These are phyloP conservation scores for Metschnikowia borealis DNA, from an alignment of 805 yeast species.

Conservation along the genomic window DNA sequence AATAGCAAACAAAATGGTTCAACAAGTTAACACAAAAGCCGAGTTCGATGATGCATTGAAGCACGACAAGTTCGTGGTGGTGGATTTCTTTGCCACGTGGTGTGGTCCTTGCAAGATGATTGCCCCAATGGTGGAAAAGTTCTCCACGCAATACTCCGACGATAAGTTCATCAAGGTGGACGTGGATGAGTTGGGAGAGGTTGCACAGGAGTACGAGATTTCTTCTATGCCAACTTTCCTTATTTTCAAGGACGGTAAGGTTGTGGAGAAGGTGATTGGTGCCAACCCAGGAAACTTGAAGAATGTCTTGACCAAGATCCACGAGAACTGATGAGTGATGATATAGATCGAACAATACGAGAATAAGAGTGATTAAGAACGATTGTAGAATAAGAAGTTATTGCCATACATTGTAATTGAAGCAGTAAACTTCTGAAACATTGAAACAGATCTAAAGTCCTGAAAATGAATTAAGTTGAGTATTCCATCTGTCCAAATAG, in stretches of 20 bases:
- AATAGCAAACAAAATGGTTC: slow-evolving; percentile 30
- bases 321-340: not conserved
- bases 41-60: slow-evolving; percentile 68
- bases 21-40: slow-evolving; percentile 25
- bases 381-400: too few relatives aligned
- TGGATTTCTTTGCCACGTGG: slow-evolving; percentile 97
- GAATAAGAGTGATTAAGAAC: too few relatives aligned
- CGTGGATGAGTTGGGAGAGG: slow-evolving; percentile 76
- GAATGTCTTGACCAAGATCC: slow-evolving; percentile 42
- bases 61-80: slow-evolving; percentile 73
- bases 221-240: slow-evolving; percentile 60
- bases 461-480: too few relatives aligned
- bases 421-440: too few relatives aligned
- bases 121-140: slow-evolving; percentile 87
- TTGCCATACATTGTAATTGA: too few relatives aligned
- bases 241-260: slow-evolving; percentile 79
- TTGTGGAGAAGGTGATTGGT: slow-evolving; percentile 77
- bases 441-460: too few relatives aligned
- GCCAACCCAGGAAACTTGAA: slow-evolving; percentile 85
- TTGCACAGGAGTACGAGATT: slow-evolving; percentile 64
- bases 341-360: too few relatives aligned
- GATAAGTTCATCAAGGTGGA: slow-evolving; percentile 87
- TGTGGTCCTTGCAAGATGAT: slow-evolving; percentile 99
- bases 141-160: slow-evolving; percentile 59
- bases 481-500: too few relatives aligned